Conservation (phyloP, 495 filamentous ascomycete species). For the Terfezia boudieri region DNA sequence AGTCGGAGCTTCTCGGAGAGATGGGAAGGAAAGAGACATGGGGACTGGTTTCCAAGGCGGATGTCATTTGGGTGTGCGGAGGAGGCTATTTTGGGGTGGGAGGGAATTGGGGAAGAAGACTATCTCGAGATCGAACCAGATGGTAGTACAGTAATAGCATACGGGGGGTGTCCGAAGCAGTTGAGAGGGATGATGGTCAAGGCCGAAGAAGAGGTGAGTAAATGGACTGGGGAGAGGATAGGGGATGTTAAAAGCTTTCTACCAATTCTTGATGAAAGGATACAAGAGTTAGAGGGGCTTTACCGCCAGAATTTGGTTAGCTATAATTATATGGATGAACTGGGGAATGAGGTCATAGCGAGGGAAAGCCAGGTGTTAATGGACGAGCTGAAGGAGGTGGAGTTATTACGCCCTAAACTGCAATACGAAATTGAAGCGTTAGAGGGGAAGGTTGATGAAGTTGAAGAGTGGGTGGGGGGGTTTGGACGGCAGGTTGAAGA, state of each 20-base stretch:
- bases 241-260: no score
- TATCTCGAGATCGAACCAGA: neutral
- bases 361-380: slow-evolving; percentile 43
- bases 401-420: slow-evolving; percentile 62
- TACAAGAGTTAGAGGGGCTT: no score
- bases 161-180: neutral
- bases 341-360: slow-evolving; percentile 30
- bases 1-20: no score
- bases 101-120: neutral
- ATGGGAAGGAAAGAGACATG: slow-evolving; percentile 11
- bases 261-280: no score
- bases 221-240: neutral
- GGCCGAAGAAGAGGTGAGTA: neutral
- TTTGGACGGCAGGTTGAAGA: slow-evolving; percentile 62
- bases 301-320: no score
- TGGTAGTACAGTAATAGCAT: neutral
- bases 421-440: slow-evolving; percentile 82
- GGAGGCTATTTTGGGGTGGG: slow-evolving; percentile 59
- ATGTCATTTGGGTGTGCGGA: slow-evolving; percentile 81
- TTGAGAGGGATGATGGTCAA: neutral
- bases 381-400: slow-evolving; percentile 61
- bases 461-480: slow-evolving; percentile 60
- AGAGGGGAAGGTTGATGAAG: slow-evolving; percentile 62
- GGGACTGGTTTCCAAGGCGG: slow-evolving; percentile 50
- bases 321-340: no score